Evolutionary conservation across 2,329 filamentous ascomycete species (phyloP).

Genomic region (Lachnellula arida): DNA sequence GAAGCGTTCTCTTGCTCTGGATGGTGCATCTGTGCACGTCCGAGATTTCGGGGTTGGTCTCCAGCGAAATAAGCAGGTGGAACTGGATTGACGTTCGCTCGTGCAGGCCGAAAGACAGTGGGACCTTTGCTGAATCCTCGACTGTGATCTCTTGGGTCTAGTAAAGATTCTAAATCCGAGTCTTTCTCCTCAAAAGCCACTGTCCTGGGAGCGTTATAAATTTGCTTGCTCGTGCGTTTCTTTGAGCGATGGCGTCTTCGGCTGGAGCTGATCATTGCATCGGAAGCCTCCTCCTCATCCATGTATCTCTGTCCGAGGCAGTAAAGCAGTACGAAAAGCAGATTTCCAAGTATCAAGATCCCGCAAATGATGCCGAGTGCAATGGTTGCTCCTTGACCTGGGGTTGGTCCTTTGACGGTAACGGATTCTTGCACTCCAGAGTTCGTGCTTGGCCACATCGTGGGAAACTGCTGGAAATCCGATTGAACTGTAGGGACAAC

Average conservation of each 20-base stretch:
- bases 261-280: not conserved
- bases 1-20: not conserved
- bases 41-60: not conserved
- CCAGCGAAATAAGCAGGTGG: not conserved
- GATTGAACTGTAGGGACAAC: not conserved
- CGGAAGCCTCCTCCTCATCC: not conserved
- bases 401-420: not conserved
- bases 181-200: no score
- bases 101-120: not conserved
- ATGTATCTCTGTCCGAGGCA: not conserved
- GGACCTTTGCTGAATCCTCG: not conserved
- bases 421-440: not conserved
- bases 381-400: slow-evolving; percentile 9
- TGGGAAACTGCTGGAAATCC: not conserved
- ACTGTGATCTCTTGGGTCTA: not conserved
- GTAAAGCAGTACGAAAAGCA: slow-evolving; percentile 7
- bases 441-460: not conserved
- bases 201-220: no score
- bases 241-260: not conserved
- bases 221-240: not conserved
- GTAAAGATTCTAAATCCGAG: not conserved
- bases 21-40: not conserved
- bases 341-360: slow-evolving; percentile 4
- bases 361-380: slow-evolving; percentile 8
- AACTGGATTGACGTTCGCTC: not conserved